phyloP scores from a whole-genome alignment of 768 basidiomycete species.

The Kwoniella sp. region DNA sequence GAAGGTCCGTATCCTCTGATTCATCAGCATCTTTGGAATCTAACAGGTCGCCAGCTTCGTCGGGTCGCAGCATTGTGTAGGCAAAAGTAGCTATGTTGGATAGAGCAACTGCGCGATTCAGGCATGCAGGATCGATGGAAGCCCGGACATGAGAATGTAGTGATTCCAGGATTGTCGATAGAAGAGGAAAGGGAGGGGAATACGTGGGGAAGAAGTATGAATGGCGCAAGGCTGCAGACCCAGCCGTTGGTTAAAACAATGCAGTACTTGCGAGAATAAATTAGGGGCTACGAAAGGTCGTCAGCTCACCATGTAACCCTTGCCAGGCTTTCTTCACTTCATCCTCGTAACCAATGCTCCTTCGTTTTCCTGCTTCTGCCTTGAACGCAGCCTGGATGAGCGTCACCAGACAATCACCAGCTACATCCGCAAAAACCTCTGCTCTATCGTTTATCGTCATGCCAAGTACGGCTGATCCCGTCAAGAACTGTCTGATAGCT shows the following conservation, averaged over 20 bases:
- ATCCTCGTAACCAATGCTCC: constrained; percentile 15
- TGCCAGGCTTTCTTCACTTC: constrained; percentile 28
- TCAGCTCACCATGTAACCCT: constrained; percentile 22
- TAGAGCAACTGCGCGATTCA: constrained; percentile 14
- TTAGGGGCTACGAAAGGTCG: neutral
- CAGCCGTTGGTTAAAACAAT: neutral
- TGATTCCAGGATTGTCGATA: constrained; percentile 19
- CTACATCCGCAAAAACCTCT: constrained; percentile 33
- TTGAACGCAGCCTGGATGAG: constrained; percentile 23
- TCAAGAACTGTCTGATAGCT: constrained; percentile 12
- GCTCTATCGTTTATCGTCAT: constrained; percentile 34
- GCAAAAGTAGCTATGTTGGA: constrained; percentile 43
- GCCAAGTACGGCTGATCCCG: constrained; percentile 10
- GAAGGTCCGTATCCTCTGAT: neutral
- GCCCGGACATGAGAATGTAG: constrained; percentile 21
- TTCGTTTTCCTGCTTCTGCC: neutral
- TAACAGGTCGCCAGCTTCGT: constrained; percentile 29
- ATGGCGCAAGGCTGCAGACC: constrained; percentile 21
- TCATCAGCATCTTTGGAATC: constrained; percentile 7
- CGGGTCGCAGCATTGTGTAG: constrained; percentile 36
- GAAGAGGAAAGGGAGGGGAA: constrained; percentile 29
- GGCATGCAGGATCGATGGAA: constrained; percentile 7
- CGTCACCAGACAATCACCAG: constrained; percentile 38
- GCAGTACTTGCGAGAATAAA: no score
- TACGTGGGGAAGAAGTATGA: constrained; percentile 36